phyloP scores from a whole-genome alignment of 2,329 filamentous ascomycete genomes.

The Colletotrichum magnum region DNA sequence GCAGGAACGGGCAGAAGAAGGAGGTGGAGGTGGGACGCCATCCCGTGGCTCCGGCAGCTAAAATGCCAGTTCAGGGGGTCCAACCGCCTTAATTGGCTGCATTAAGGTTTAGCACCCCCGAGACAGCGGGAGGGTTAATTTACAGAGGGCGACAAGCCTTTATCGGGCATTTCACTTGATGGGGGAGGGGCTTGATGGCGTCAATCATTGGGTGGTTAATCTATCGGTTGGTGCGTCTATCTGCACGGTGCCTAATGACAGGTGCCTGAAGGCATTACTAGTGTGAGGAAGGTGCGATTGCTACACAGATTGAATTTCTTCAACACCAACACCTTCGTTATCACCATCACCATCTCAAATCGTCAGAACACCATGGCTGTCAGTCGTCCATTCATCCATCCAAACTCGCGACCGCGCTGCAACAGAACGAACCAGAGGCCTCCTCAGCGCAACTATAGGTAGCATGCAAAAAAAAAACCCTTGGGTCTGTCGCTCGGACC shows the following conservation, averaged over 20 bases:
- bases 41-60: conserved; percentile 35
- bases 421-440: conserved; percentile 18
- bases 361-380: not conserved
- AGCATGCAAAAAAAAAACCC: conserved; percentile 23
- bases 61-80: conserved; percentile 32
- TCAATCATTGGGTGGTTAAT: conserved; percentile 16
- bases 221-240: conserved; percentile 3
- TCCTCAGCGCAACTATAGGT: not conserved
- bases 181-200: conserved; percentile 8
- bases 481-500: conserved; percentile 14
- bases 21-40: conserved; percentile 24
- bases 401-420: not conserved
- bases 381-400: conserved; percentile 7
- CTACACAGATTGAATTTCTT: too few species aligned
- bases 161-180: conserved; percentile 5
- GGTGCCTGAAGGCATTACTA: too few species aligned
- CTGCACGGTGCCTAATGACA: not conserved
- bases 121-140: conserved; percentile 34
- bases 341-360: not conserved
- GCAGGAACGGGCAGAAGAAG: conserved; percentile 20
- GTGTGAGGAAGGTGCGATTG: not conserved
- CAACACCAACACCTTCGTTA: not conserved
- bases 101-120: conserved; percentile 35
- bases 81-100: conserved; percentile 34
- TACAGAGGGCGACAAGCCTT: conserved; percentile 28